Evolutionary conservation across 2,329 filamentous ascomycete genomes (phyloP).

Genomic region (Diaporthe sp.): DNA sequence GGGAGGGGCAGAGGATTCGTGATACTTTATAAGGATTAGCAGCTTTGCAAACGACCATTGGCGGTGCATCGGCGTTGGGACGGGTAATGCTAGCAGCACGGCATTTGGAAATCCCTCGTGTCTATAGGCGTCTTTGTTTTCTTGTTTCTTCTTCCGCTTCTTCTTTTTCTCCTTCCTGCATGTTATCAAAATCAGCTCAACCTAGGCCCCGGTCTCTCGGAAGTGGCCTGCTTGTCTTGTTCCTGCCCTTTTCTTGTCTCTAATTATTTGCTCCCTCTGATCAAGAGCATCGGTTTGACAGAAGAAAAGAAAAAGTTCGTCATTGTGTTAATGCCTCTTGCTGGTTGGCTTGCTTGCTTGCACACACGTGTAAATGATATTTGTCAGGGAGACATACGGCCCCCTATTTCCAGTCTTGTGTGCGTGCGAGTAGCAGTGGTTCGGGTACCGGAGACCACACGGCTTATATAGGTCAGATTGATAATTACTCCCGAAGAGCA

Average conservation of each 20-base stretch:
- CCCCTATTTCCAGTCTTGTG: neutral
- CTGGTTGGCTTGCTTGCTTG: neutral
- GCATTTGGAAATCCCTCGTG: constrained; percentile 32
- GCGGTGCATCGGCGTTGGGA: constrained; percentile 27
- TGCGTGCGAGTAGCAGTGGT: neutral
- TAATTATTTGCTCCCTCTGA: neutral
- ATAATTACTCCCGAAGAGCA: neutral
- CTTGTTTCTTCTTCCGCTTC: neutral
- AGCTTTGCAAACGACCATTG: constrained; percentile 4
- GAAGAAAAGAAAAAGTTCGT: constrained; percentile 16
- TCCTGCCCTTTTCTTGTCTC: neutral
- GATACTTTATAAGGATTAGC: neutral
- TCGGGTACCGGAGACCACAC: neutral
- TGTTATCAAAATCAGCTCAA: constrained; percentile 4
- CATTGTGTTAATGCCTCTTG: neutral
- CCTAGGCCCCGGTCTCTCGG: neutral
- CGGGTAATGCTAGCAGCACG: constrained; percentile 28
- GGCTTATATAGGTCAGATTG: constrained; percentile 22
- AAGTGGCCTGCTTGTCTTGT: neutral
- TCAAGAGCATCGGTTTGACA: neutral
- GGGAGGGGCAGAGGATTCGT: neutral
- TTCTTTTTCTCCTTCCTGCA: neutral
- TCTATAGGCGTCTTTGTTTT: constrained; percentile 20
- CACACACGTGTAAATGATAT: neutral
- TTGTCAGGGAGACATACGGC: too few relatives aligned